Evolutionary conservation across 306 rosid genomes (phyloP).

Genomic region (Quercus mongolica): DNA sequence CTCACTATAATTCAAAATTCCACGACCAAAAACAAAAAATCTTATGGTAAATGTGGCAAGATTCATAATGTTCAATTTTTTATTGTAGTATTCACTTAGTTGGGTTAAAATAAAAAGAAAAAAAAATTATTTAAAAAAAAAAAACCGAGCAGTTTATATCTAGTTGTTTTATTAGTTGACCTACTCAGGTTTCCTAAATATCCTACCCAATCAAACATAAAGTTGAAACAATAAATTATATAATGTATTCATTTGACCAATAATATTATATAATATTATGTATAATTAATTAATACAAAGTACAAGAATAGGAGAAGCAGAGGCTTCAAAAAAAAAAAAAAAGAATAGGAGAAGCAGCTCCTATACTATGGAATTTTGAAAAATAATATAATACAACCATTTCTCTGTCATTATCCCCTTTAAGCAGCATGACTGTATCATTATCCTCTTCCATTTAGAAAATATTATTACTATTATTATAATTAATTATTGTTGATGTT

Average conservation of each 20-base stretch:
- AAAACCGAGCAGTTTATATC: not conserved
- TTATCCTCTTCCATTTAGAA: not conserved
- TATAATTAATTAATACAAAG: not conserved
- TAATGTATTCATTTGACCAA: no score
- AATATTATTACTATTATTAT: not conserved
- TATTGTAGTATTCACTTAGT: not conserved
- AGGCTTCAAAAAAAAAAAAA: no score
- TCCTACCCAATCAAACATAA: no score
- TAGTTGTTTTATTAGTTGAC: constrained; percentile 3
- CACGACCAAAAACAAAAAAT: no score
- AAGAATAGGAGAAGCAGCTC: not conserved
- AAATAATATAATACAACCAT: not conserved
- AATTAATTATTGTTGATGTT: not conserved
- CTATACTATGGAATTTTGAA: not conserved
- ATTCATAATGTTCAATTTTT: no score
- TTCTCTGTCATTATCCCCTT: not conserved
- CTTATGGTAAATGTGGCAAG: no score
- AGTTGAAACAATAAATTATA: no score
- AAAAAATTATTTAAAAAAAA: not conserved
- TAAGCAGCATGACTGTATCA: not conserved
- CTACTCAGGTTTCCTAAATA: not conserved
- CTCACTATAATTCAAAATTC: no score
- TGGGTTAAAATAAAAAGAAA: not conserved
- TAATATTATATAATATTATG: no score
- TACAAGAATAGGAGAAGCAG: not conserved